These are phyloP conservation scores for Aspergillus fructus DNA, from an alignment of 2,329 filamentous ascomycete genomes.

Conservation along the genomic window DNA sequence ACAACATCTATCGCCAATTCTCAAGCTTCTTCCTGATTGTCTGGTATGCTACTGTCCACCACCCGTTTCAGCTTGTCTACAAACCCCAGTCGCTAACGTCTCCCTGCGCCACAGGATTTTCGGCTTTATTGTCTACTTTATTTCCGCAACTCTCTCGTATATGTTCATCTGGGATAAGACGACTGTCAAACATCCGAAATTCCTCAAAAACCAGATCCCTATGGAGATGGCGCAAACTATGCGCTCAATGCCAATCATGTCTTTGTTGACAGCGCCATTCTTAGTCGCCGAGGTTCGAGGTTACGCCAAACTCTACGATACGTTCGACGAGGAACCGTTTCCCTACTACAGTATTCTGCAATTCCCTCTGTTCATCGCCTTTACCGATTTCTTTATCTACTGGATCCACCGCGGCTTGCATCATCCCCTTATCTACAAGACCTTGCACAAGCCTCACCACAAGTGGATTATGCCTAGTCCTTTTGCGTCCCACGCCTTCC, in stretches of 20 bases:
- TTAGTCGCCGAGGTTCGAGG: slow-evolving; percentile 83
- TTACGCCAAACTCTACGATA: slow-evolving; percentile 83
- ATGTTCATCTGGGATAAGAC: slow-evolving; percentile 87
- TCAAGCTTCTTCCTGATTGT: slow-evolving; percentile 79
- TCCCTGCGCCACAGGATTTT: slow-evolving; percentile 67
- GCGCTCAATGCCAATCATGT: slow-evolving; percentile 76
- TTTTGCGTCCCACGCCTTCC: slow-evolving; percentile 89
- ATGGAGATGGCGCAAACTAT: slow-evolving; percentile 83
- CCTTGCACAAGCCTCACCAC: slow-evolving; percentile 94
- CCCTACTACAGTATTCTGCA: slow-evolving; percentile 76
- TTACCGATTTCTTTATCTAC: slow-evolving; percentile 90
- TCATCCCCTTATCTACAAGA: slow-evolving; percentile 78
- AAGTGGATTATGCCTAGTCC: slow-evolving; percentile 99
- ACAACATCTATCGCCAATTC: slow-evolving; percentile 73
- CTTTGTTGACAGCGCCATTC: slow-evolving; percentile 74
- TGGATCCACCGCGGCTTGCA: slow-evolving; percentile 86
- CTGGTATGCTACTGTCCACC: slow-evolving; percentile 59
- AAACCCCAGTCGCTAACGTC: slow-evolving; percentile 6
- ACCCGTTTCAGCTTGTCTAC: neutral
- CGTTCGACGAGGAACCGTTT: slow-evolving; percentile 71
- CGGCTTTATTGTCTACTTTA: slow-evolving; percentile 78
- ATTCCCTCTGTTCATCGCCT: slow-evolving; percentile 82
- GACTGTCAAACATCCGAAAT: slow-evolving; percentile 86
- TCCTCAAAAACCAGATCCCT: slow-evolving; percentile 87
- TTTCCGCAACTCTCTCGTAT: slow-evolving; percentile 81